phyloP scores from a whole-genome alignment of 2,329 filamentous ascomycete genomes.

The Colletotrichum gigasporum region DNA sequence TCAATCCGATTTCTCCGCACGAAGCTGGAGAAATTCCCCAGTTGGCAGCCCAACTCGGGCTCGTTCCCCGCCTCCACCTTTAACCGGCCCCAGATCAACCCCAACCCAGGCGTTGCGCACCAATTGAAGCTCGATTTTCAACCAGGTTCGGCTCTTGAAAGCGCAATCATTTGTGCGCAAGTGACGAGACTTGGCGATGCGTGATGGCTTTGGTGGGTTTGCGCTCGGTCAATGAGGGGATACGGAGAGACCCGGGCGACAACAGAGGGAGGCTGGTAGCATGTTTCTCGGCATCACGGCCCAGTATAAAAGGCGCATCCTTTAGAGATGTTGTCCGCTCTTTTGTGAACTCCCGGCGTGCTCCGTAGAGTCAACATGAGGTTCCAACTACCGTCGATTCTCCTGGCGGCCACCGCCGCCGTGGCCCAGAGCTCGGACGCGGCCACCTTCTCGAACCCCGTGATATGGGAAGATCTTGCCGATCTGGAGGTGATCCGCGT shows the following conservation, averaged over 20 bases:
- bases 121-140: background rate
- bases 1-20: background rate
- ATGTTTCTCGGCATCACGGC: background rate
- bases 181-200: constrained; percentile 4
- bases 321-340: too few species aligned
- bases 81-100: constrained; percentile 17
- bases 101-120: constrained; percentile 17
- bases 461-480: constrained; percentile 60
- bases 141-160: background rate
- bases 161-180: constrained; percentile 27
- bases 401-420: background rate
- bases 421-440: background rate
- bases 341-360: too few species aligned
- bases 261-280: background rate
- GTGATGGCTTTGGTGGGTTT: background rate
- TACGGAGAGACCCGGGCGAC: background rate
- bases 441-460: constrained; percentile 52
- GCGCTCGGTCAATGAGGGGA: background rate
- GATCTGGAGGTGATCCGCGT: constrained; percentile 58
- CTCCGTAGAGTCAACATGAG: constrained; percentile 6
- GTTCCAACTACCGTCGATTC: background rate
- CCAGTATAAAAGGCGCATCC: background rate
- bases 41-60: background rate
- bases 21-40: constrained; percentile 5
- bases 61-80: constrained; percentile 19